phyloP scores from a whole-genome alignment of 1,139 yeast species.

The Wickerhamomyces sp. region DNA sequence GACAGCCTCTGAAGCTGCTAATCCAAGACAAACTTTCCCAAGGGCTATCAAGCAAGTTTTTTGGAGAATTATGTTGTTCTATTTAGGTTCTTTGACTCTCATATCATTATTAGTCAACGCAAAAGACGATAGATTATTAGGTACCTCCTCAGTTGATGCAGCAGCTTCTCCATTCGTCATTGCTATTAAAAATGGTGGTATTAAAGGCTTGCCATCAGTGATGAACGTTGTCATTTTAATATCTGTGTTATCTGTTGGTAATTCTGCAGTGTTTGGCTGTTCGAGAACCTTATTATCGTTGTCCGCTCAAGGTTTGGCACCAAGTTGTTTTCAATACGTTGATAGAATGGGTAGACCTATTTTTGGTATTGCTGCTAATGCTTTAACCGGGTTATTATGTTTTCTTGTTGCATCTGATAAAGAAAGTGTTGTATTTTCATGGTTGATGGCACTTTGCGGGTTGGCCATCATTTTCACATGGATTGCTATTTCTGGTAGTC shows the following conservation, averaged over 20 bases:
- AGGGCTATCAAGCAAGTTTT: constrained; percentile 64
- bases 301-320: constrained; percentile 73
- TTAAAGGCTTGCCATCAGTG: constrained; percentile 57
- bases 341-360: constrained; percentile 77
- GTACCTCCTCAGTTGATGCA: constrained; percentile 47
- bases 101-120: constrained; percentile 60
- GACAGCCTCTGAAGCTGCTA: constrained; percentile 74
- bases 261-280: constrained; percentile 65
- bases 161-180: constrained; percentile 65
- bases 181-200: constrained; percentile 55
- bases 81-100: constrained; percentile 52
- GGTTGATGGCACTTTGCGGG: constrained; percentile 78
- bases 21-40: constrained; percentile 64
- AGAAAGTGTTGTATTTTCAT: constrained; percentile 58
- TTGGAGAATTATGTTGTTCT: constrained; percentile 64
- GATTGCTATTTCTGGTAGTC: constrained; percentile 70
- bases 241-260: constrained; percentile 61
- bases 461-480: constrained; percentile 75
- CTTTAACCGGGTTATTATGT: constrained; percentile 59
- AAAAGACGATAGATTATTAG: constrained; percentile 40
- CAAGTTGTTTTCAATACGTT: constrained; percentile 61
- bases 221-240: constrained; percentile 65
- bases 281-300: constrained; percentile 77
- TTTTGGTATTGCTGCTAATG: constrained; percentile 53
- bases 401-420: constrained; percentile 63